Conservation (phyloP, 73 alveolate genomes). For the Paramecium sonneborni region DNA sequence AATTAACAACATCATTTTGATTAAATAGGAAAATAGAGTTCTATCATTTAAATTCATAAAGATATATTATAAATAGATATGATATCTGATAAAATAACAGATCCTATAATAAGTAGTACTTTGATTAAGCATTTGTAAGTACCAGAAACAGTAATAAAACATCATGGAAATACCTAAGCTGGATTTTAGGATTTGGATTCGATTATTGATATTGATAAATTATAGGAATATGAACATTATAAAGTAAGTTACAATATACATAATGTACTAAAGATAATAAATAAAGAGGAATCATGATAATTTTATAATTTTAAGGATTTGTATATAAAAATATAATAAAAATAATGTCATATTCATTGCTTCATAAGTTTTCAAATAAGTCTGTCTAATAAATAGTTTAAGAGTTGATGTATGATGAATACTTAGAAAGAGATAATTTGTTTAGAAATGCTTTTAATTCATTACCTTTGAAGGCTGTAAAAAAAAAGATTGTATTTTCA, state of each 20-base stretch:
- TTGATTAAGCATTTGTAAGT: neutral
- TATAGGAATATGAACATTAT: neutral
- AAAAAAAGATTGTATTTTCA: neutral
- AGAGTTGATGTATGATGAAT: neutral
- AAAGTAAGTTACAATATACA: neutral
- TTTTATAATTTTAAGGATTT: neutral
- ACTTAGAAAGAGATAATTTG: neutral
- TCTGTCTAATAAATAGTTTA: neutral
- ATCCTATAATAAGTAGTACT: too few relatives aligned
- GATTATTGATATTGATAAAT: neutral
- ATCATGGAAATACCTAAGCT: neutral
- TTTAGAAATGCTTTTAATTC: neutral
- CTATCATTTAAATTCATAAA: neutral
- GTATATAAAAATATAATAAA: neutral
- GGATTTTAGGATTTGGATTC: neutral
- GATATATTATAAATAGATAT: neutral
- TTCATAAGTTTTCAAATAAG: neutral
- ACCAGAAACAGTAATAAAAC: neutral
- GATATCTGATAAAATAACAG: too few relatives aligned
- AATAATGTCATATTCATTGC: neutral
- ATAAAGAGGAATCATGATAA: neutral
- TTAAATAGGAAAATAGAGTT: neutral
- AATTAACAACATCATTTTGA: neutral
- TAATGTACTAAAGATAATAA: neutral
- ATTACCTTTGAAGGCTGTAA: neutral